Evolutionary conservation across 768 basidiomycete species (phyloP).

Genomic region (Trametes cingulata): DNA sequence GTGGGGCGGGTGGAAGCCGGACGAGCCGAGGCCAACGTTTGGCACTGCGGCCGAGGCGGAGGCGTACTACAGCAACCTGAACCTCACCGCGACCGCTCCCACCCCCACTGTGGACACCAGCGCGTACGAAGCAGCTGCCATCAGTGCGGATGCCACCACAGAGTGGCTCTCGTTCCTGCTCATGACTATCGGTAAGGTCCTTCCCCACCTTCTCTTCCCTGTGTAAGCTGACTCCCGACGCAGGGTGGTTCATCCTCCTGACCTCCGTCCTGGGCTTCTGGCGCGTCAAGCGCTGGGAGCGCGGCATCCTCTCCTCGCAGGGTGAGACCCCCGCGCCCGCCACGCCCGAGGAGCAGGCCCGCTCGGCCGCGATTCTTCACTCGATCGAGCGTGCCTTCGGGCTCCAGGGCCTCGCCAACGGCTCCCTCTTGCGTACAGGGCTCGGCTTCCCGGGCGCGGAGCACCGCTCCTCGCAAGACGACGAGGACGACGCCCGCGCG

Average conservation of each 20-base stretch:
- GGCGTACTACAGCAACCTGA: slow-evolving; percentile 40
- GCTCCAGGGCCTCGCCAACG: slow-evolving; percentile 27
- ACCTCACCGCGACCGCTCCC: slow-evolving; percentile 18
- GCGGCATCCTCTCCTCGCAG: slow-evolving; percentile 66
- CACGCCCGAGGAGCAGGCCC: slow-evolving; percentile 24
- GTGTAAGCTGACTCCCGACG: not conserved
- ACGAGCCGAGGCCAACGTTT: slow-evolving; percentile 40
- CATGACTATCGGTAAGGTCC: slow-evolving; percentile 74
- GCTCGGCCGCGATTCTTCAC: slow-evolving; percentile 21
- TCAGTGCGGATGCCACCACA: slow-evolving; percentile 59
- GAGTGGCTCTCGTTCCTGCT: slow-evolving; percentile 96
- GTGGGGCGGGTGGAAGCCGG: slow-evolving; percentile 33
- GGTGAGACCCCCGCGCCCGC: slow-evolving; percentile 31
- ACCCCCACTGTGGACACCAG: slow-evolving; percentile 2
- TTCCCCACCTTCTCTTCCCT: not conserved
- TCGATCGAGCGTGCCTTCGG: slow-evolving; percentile 36
- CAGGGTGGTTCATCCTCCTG: slow-evolving; percentile 85
- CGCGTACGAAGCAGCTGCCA: not conserved
- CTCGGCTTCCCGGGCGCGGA: slow-evolving; percentile 30
- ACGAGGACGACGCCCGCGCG: slow-evolving; percentile 8
- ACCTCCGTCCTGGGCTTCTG: slow-evolving; percentile 90
- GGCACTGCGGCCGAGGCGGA: slow-evolving; percentile 47
- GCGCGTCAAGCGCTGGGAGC: slow-evolving; percentile 89
- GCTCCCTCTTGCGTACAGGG: slow-evolving; percentile 33
- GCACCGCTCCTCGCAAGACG: slow-evolving; percentile 1